phyloP scores from a whole-genome alignment of 805 yeast species.

The Barnettozyma botsteinii region DNA sequence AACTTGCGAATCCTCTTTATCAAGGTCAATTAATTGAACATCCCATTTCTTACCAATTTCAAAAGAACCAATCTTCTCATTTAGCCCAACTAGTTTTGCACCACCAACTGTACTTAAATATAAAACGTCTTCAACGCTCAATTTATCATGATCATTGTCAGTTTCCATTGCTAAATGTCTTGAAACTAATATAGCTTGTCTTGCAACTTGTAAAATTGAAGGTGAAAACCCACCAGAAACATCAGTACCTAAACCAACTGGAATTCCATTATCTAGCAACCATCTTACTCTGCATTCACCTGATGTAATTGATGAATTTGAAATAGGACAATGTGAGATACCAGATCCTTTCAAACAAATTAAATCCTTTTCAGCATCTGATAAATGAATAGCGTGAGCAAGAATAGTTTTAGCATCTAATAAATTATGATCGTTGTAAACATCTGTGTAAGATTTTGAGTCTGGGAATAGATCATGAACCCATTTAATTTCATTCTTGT shows the following conservation, averaged over 20 bases:
- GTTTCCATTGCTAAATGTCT: slow-evolving; percentile 61
- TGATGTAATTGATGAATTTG: slow-evolving; percentile 80
- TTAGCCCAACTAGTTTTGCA: slow-evolving; percentile 65
- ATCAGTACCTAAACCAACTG: slow-evolving; percentile 79
- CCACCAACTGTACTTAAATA: slow-evolving; percentile 89
- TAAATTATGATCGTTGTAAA: slow-evolving; percentile 60
- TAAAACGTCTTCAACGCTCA: slow-evolving; percentile 65
- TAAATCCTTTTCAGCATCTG: slow-evolving; percentile 55
- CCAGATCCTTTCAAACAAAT: slow-evolving; percentile 56
- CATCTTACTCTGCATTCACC: slow-evolving; percentile 84
- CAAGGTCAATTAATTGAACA: slow-evolving; percentile 68
- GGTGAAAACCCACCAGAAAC: slow-evolving; percentile 73
- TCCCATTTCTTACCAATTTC: slow-evolving; percentile 78
- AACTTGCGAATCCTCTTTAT: slow-evolving; percentile 47
- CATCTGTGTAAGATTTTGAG: slow-evolving; percentile 62
- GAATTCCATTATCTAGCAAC: slow-evolving; percentile 57
- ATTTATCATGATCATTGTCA: slow-evolving; percentile 39
- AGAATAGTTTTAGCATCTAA: slow-evolving; percentile 63
- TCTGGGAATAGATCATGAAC: slow-evolving; percentile 71
- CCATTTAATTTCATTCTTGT: slow-evolving; percentile 65
- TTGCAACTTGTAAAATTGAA: slow-evolving; percentile 56
- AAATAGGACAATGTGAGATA: slow-evolving; percentile 88
- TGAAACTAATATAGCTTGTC: slow-evolving; percentile 67
- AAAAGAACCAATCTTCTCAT: slow-evolving; percentile 59
- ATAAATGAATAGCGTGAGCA: slow-evolving; percentile 84